These are phyloP conservation scores for Tuber aestivum DNA, from an alignment of 495 filamentous ascomycete genomes.

Conservation along the genomic window DNA sequence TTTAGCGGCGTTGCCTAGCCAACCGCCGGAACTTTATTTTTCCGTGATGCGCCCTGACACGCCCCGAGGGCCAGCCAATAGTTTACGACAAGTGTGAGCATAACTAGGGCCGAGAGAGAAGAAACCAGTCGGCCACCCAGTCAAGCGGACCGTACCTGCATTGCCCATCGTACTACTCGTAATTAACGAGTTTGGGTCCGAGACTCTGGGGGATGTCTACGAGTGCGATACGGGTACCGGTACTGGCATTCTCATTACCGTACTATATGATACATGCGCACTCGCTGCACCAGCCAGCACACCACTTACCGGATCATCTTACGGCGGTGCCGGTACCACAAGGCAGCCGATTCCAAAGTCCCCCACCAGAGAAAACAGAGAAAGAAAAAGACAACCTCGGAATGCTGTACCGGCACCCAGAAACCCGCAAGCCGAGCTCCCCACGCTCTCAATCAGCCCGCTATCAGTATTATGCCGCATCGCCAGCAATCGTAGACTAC, in stretches of 20 bases:
- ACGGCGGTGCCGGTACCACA: neutral
- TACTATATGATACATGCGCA: no score
- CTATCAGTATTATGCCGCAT: neutral
- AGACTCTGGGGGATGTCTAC: neutral
- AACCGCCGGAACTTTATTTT: neutral
- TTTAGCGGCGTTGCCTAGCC: neutral
- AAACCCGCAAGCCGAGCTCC: neutral
- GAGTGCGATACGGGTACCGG: no score
- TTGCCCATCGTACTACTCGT: neutral
- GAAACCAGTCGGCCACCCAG: neutral
- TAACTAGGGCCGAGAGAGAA: neutral
- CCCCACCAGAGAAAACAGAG: neutral
- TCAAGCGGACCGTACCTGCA: neutral
- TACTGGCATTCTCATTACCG: neutral
- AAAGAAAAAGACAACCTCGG: neutral
- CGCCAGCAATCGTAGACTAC: neutral
- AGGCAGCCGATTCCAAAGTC: neutral
- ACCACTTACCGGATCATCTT: neutral
- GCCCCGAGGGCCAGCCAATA: neutral
- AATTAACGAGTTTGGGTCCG: neutral
- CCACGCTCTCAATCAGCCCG: neutral
- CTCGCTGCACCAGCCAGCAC: neutral
- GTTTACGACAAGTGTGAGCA: neutral
- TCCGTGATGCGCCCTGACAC: neutral
- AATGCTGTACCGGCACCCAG: no score